A percentile compares a stretch with the other conserved stretches of the same genome.
These are phyloP conservation scores for Hyaloraphidium curvatum DNA, from an alignment of 192 early-diverging fungal species.

Conservation along the genomic window DNA sequence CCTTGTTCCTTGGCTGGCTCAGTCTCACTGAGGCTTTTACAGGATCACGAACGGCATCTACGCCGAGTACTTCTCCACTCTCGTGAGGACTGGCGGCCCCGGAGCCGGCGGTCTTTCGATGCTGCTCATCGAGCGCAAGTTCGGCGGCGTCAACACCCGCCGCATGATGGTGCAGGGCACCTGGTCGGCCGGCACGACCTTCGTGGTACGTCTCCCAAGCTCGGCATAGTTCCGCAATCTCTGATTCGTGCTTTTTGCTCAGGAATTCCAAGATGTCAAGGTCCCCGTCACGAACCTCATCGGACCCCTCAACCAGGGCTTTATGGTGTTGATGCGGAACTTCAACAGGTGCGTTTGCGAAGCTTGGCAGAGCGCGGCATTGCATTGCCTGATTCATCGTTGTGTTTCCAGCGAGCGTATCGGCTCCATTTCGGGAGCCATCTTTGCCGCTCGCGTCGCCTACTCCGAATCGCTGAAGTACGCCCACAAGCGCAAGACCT, in stretches of 20 bases:
- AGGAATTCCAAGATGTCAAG: constrained; percentile 71
- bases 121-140: constrained; percentile 42
- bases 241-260: constrained; percentile 17
- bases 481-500: constrained; percentile 63
- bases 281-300: constrained; percentile 68
- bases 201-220: neutral
- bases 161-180: constrained; percentile 34
- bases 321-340: constrained; percentile 28
- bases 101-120: constrained; percentile 63
- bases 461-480: constrained; percentile 36
- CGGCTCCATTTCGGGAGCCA: neutral
- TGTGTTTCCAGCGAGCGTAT: constrained; percentile 24
- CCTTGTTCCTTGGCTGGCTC: neutral
- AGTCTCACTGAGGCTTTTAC: constrained; percentile 8
- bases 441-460: neutral
- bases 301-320: constrained; percentile 65
- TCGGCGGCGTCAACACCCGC: constrained; percentile 41
- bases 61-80: constrained; percentile 48
- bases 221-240: neutral
- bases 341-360: neutral
- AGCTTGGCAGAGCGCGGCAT: neutral
- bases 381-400: neutral
- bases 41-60: constrained; percentile 67
- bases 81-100: constrained; percentile 12
- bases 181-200: neutral